Percentiles rank a stretch among this genome's conserved stretches.
Evolutionary conservation across 495 filamentous ascomycete genomes (phyloP).

Genomic region (Trichodelitschia bisporula): DNA sequence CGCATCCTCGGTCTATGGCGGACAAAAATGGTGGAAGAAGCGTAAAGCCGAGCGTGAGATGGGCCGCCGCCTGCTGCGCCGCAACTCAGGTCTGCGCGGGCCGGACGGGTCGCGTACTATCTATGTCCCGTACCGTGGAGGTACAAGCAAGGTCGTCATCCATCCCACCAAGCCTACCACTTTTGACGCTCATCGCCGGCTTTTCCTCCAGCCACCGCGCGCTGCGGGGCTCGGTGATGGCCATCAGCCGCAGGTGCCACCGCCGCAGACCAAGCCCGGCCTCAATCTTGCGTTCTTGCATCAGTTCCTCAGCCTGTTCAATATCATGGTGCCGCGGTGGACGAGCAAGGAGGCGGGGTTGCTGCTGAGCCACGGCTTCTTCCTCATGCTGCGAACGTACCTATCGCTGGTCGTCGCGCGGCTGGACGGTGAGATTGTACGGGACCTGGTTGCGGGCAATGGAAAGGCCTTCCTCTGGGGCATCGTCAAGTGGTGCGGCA

Average conservation of each 20-base stretch:
- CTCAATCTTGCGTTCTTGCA: slow-evolving; percentile 96
- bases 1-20: slow-evolving; percentile 48
- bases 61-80: slow-evolving; percentile 52
- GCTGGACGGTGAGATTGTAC: slow-evolving; percentile 86
- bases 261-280: slow-evolving; percentile 74
- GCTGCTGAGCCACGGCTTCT: slow-evolving; percentile 64
- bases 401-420: slow-evolving; percentile 80
- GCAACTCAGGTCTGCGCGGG: slow-evolving; percentile 75
- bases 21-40: slow-evolving; percentile 43
- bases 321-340: slow-evolving; percentile 94
- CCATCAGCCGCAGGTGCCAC: slow-evolving; percentile 41
- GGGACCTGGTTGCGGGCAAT: slow-evolving; percentile 86
- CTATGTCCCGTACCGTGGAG: slow-evolving; percentile 71
- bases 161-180: slow-evolving; percentile 79
- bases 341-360: slow-evolving; percentile 83
- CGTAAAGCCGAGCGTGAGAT: slow-evolving; percentile 52
- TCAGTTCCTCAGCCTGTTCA: slow-evolving; percentile 83
- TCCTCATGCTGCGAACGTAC: slow-evolving; percentile 78
- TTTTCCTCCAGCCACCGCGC: slow-evolving; percentile 77
- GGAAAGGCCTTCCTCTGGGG: slow-evolving; percentile 73
- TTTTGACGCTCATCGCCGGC: slow-evolving; percentile 82
- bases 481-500: slow-evolving; percentile 59
- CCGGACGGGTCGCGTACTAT: slow-evolving; percentile 89
- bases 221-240: slow-evolving; percentile 51
- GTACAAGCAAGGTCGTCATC: slow-evolving; percentile 75